phyloP scores from a whole-genome alignment of 495 filamentous ascomycete species.

The Cetradonia linearis region DNA sequence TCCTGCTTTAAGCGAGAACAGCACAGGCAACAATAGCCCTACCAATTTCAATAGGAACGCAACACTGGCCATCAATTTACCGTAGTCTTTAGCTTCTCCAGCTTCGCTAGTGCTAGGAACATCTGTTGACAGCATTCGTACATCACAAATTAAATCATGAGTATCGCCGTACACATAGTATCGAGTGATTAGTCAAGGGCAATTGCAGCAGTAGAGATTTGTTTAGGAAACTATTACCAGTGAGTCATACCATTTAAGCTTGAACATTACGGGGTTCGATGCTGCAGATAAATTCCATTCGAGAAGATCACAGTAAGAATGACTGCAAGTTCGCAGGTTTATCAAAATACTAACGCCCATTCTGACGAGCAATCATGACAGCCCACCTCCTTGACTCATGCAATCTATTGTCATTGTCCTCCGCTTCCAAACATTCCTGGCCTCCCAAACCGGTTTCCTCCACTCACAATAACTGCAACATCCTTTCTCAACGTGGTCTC shows the following conservation, averaged over 20 bases:
- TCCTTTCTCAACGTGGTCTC: no score
- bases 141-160: neutral
- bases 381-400: no score
- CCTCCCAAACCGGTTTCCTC: no score
- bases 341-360: no score
- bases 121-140: neutral
- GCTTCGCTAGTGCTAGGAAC: neutral
- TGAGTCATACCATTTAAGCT: neutral
- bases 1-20: neutral
- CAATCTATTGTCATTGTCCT: no score
- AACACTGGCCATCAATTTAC: neutral
- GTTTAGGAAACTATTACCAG: neutral
- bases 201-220: neutral
- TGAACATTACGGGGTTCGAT: no score
- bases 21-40: neutral
- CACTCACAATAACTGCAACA: no score
- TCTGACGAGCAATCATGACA: no score
- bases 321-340: no score
- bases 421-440: no score
- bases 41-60: neutral
- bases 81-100: neutral
- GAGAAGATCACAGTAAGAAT: no score
- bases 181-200: neutral
- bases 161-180: neutral
- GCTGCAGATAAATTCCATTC: no score